Base-by-base conservation (phyloP, 805 yeast species). In the Hanseniaspora occidentalis region DNA sequence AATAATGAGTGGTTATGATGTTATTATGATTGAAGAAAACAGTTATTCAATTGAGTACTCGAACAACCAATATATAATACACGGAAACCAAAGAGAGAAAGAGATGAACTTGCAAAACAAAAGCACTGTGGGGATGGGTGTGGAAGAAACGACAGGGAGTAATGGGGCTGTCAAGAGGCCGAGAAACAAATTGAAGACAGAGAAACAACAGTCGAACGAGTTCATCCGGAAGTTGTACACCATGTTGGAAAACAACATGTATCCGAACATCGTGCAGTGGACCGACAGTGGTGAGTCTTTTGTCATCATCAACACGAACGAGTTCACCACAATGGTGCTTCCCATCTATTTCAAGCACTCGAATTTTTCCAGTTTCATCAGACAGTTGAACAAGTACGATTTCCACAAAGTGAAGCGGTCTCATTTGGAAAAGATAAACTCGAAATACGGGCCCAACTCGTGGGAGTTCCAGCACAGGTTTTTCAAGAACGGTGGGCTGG, bases 381-480 rank as follows among this genome's bases (percentile, higher is more conserved):
- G 98, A 36, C 98, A 92, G 58, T 68, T 92, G 52, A 92, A 92
- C 69, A 92, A 92, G 61, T 92, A 92, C 56, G 98, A 89, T 61
- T 92, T 92, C 66, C 98, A 92, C 67, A 92, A 92, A 63, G 94
- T 92, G 35, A 84, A 89, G 56, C 68, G 75, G 36, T 66, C 82
- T 31, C 73, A 68, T 43, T 86, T 77, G 49, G 82, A 75, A 45
- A 71, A 70, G 50, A 70, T 65, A 38, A 55, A 55, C 37, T 60
- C 62, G 22, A 75, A 75, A 43, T 77, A 77, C 51, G 83, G 86
- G 31, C 85, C 79, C 42, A 75, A 79, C 58, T 77, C 88, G 17
- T 89, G 97, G 96, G 96, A 89, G 58, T 89, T 92, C 65, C 77
- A 78, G 54, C 97, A 92, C 58, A 94, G 96, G 0, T 84, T 77